phyloP scores from a whole-genome alignment of 2,329 filamentous ascomycete genomes.

The Xylaria arbuscula region DNA sequence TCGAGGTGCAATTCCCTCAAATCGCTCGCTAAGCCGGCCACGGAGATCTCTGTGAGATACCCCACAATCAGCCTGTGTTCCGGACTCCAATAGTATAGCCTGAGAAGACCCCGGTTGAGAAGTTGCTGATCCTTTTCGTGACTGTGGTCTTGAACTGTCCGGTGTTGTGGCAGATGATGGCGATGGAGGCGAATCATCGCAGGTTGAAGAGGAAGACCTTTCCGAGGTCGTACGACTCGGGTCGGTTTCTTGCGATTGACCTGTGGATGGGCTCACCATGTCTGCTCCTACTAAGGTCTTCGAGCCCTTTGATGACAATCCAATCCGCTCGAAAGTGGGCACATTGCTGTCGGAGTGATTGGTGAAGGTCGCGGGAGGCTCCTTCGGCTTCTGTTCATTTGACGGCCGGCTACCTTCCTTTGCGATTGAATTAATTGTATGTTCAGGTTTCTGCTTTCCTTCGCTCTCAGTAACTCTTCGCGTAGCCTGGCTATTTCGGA shows the following conservation, averaged over 20 bases:
- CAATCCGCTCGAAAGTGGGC: slow-evolving; percentile 47
- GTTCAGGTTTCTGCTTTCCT: slow-evolving; percentile 15
- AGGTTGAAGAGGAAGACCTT: slow-evolving; percentile 57
- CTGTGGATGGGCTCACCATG: slow-evolving; percentile 40
- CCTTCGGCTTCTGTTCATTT: slow-evolving; percentile 39
- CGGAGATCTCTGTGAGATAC: slow-evolving; percentile 27
- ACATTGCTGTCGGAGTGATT: slow-evolving; percentile 49
- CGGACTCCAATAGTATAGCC: slow-evolving; percentile 14
- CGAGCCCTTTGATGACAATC: slow-evolving; percentile 44
- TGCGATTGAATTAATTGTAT: slow-evolving; percentile 3
- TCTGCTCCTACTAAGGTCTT: slow-evolving; percentile 41
- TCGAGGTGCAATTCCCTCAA: slow-evolving; percentile 25
- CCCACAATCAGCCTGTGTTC: slow-evolving; percentile 32
- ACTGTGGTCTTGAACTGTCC: slow-evolving; percentile 58
- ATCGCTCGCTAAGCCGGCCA: slow-evolving; percentile 28
- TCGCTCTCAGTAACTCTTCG: slow-evolving; percentile 7
- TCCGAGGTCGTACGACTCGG: slow-evolving; percentile 51
- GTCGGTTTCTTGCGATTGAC: slow-evolving; percentile 43
- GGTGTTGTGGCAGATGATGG: slow-evolving; percentile 55
- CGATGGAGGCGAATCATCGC: slow-evolving; percentile 54
- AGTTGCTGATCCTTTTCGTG: slow-evolving; percentile 50
- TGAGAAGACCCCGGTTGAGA: slow-evolving; percentile 39
- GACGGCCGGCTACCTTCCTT: slow-evolving; percentile 27
- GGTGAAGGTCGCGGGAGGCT: slow-evolving; percentile 44
- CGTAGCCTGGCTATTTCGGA: slow-evolving; percentile 6